Evolutionary conservation across 306 rosid genomes (phyloP), one percentile per base, ranked within the genome.

Genomic region (Acacia crassicarpa): DNA sequence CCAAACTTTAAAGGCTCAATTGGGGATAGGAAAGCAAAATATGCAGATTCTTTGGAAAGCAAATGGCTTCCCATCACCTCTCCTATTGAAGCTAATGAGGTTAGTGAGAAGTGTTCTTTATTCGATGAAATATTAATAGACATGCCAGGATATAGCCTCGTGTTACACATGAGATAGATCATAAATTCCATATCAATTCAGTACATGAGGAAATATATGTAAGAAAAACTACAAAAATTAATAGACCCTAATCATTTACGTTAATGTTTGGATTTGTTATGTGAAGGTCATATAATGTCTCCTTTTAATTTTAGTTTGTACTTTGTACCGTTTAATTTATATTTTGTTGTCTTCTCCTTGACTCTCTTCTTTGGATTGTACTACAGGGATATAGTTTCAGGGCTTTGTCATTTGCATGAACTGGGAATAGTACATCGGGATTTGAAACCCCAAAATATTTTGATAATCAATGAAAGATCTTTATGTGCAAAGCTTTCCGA

Each of bases 361-460:
- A 83, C 43, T 23, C 62, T 79, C 38, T 22, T 54, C 10, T 62
- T 23, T 65, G 2, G 19, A 78, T 72, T 85, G 77, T 41, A 63
- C 73, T 69, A 54, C 80, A 94, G 98, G 88, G 97, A 91, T 84
- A 71, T 91, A 67, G 95, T 94, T 71, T 81, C 83, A 12, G 98
- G 98, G 79, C 85, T 94, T 53, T 85, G 81, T 88, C 98, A 94
- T 90, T 90, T 94, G 84, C 98, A 94, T 88, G 92, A 92, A 78
- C 54, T 92, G 85, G 98, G 98, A 76, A 94, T 94, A 71, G 87
- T 94, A 73, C 98, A 94, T 74, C 88, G 97, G 16, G 98, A 94
- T 88, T 81, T 94, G 76, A 94, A 94, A 86, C 98, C 98, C 51
- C 97, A 93, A 81, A 94, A 94, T 89, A 97, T 94, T 80, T 89